phyloP scores from a whole-genome alignment of 768 basidiomycete species.

The Xerocomus brunneocitrinus region DNA sequence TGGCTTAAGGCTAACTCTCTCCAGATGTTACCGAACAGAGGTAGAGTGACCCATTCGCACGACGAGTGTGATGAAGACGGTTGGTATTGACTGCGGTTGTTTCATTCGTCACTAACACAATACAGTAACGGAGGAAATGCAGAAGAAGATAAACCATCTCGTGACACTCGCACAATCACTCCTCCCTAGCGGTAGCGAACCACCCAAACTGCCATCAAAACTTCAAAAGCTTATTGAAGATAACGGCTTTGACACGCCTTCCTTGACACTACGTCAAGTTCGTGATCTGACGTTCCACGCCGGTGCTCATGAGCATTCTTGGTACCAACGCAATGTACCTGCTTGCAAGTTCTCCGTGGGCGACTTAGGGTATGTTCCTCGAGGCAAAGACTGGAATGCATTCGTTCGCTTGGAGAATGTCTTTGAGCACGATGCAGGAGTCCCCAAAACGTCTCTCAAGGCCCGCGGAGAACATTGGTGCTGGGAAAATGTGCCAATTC shows the following conservation, averaged over 20 bases:
- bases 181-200: constrained; percentile 33
- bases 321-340: constrained; percentile 39
- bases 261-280: constrained; percentile 34
- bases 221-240: constrained; percentile 34
- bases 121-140: constrained; percentile 32
- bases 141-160: constrained; percentile 39
- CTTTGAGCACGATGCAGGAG: constrained; percentile 25
- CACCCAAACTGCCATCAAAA: constrained; percentile 28
- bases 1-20: neutral
- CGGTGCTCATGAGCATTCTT: constrained; percentile 35
- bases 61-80: constrained; percentile 19
- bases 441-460: constrained; percentile 19
- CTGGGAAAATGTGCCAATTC: constrained; percentile 34
- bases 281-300: constrained; percentile 36
- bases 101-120: neutral
- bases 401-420: constrained; percentile 41
- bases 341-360: constrained; percentile 39
- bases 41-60: constrained; percentile 28
- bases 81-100: constrained; percentile 2
- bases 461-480: constrained; percentile 34
- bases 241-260: constrained; percentile 24
- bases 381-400: constrained; percentile 32
- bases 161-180: constrained; percentile 36
- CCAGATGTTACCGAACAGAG: constrained; percentile 43
- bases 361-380: constrained; percentile 42